Evolutionary conservation across 2,329 filamentous ascomycete species (phyloP).

Genomic region (Arachnopeziza araneosa): DNA sequence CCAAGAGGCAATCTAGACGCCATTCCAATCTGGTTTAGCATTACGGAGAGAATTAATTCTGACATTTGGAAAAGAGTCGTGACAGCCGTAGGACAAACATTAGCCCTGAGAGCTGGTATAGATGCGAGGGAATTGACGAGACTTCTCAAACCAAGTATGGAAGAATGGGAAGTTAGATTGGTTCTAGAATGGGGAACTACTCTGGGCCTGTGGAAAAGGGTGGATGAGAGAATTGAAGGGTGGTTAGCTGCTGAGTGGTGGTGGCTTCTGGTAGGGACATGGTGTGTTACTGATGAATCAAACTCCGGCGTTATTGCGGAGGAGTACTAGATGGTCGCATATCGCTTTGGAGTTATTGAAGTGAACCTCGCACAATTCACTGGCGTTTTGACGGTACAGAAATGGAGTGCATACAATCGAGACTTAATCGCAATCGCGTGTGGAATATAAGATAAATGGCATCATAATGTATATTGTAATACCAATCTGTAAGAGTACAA

Average conservation of each 20-base stretch:
- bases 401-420: not conserved
- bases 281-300: not conserved
- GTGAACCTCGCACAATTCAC: not conserved
- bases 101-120: conserved; percentile 57
- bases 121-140: conserved; percentile 47
- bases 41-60: conserved; percentile 55
- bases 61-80: conserved; percentile 60
- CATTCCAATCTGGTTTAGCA: conserved; percentile 68
- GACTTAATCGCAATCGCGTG: not conserved
- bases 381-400: not conserved
- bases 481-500: too few species aligned
- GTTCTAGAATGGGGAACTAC: conserved; percentile 53
- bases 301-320: not conserved
- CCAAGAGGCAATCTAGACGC: conserved; percentile 35
- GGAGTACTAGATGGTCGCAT: not conserved
- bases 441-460: not conserved
- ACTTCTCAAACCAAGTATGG: conserved; percentile 52
- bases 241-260: conserved; percentile 57
- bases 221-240: conserved; percentile 37
- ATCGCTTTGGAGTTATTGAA: not conserved
- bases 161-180: conserved; percentile 56
- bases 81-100: conserved; percentile 54
- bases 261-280: conserved; percentile 39
- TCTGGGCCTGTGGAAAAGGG: conserved; percentile 34
- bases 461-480: too few species aligned